Percentiles rank a stretch among this genome's conserved stretches.
These are phyloP conservation scores for Yamadazyma triangularis DNA, from an alignment of 1,139 yeast genomes.

Conservation along the genomic window DNA sequence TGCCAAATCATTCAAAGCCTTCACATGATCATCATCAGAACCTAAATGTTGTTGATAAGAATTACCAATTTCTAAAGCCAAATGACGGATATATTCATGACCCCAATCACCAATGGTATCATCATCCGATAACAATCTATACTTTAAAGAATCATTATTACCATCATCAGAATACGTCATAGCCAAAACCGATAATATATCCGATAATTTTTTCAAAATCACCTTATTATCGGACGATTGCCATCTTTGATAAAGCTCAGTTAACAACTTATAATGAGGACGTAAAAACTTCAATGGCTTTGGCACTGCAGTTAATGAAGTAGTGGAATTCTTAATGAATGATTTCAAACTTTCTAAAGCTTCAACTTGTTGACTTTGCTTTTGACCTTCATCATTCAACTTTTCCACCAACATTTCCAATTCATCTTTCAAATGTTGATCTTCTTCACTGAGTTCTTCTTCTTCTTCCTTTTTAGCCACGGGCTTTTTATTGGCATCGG, in stretches of 20 bases:
- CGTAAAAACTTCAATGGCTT: constrained; percentile 94
- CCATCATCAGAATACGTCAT: constrained; percentile 92
- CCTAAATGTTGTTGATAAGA: constrained; percentile 70
- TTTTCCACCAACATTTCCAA: constrained; percentile 85
- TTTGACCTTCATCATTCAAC: constrained; percentile 42
- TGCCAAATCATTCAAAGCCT: constrained; percentile 59
- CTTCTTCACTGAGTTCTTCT: constrained; percentile 93
- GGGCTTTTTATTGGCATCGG: constrained; percentile 1
- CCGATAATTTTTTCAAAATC: constrained; percentile 48
- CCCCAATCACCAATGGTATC: constrained; percentile 87
- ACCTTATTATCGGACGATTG: constrained; percentile 13
- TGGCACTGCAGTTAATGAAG: constrained; percentile 99
- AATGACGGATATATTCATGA: constrained; percentile 93
- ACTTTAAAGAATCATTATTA: constrained; percentile 74
- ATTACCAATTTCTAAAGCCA: constrained; percentile 92
- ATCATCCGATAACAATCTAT: constrained; percentile 59
- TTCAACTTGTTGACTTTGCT: constrained; percentile 47
- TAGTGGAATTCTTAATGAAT: constrained; percentile 85
- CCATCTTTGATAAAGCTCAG: constrained; percentile 69
- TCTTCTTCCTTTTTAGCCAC: constrained; percentile 27
- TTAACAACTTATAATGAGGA: constrained; percentile 73
- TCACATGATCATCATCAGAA: constrained; percentile 36
- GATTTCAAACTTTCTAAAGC: constrained; percentile 68
- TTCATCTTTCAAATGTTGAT: constrained; percentile 80
- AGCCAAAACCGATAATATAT: constrained; percentile 85